phyloP scores from a whole-genome alignment of 805 yeast species.

The Sungouiozyma ichnusensis region DNA sequence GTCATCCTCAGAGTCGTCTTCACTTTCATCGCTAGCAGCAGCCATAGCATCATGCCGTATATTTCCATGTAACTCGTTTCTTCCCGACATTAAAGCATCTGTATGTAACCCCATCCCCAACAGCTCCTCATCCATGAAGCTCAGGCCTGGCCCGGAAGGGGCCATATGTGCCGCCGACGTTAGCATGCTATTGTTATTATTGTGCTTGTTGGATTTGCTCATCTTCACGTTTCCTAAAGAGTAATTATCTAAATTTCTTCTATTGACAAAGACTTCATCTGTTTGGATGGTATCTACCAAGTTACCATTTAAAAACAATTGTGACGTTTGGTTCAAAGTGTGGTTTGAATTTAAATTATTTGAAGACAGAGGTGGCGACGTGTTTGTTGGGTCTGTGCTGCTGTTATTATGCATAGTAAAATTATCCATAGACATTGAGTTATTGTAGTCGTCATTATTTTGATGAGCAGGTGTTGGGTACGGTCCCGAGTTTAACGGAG shows the following conservation, averaged over 20 bases:
- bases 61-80: constrained; percentile 4
- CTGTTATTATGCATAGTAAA: neutral
- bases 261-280: constrained; percentile 61
- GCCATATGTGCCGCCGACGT: constrained; percentile 10
- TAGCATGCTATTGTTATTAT: constrained; percentile 13
- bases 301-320: constrained; percentile 33
- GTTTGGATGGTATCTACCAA: constrained; percentile 84
- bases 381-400: neutral
- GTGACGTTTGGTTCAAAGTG: constrained; percentile 3
- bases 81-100: constrained; percentile 8
- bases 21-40: neutral
- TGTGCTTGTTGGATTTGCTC: constrained; percentile 14
- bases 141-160: constrained; percentile 4
- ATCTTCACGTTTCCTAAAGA: constrained; percentile 14
- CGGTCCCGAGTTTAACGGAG: neutral
- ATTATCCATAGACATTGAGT: neutral
- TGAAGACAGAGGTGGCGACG: neutral
- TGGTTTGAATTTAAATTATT: neutral
- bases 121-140: constrained; percentile 10
- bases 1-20: neutral
- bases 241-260: constrained; percentile 20
- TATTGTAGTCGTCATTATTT: neutral
- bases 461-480: neutral
- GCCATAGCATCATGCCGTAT: constrained; percentile 1
- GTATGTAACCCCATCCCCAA: constrained; percentile 11